These are phyloP conservation scores for Epichloe gansuensis DNA, from an alignment of 2,329 filamentous ascomycete genomes.

Conservation along the genomic window DNA sequence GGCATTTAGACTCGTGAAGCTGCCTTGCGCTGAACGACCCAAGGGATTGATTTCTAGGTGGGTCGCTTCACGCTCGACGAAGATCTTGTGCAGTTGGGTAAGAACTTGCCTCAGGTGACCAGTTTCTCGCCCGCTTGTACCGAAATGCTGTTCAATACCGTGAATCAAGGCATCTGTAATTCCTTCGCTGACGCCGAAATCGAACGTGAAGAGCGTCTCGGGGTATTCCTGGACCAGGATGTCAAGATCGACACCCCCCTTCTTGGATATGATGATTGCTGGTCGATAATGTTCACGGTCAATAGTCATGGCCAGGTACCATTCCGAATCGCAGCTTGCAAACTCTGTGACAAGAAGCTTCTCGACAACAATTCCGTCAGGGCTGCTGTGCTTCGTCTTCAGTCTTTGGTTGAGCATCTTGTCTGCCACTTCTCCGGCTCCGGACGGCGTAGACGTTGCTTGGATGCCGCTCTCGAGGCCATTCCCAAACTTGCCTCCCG, in stretches of 20 bases:
- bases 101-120: constrained; percentile 12
- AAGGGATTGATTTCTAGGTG: constrained; percentile 30
- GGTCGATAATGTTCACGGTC: constrained; percentile 29
- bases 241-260: constrained; percentile 8
- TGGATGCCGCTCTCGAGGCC: constrained; percentile 6
- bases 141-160: constrained; percentile 7
- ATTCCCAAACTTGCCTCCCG: constrained; percentile 6
- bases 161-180: constrained; percentile 14
- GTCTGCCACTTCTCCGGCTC: constrained; percentile 10
- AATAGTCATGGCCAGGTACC: constrained; percentile 29
- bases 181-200: constrained; percentile 15
- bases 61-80: constrained; percentile 33
- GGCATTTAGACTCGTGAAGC: constrained; percentile 22
- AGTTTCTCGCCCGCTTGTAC: not conserved
- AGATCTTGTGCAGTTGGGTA: constrained; percentile 21
- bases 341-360: constrained; percentile 25
- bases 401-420: constrained; percentile 10
- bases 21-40: constrained; percentile 14
- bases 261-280: constrained; percentile 22
- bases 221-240: constrained; percentile 6
- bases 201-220: constrained; percentile 8
- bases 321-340: constrained; percentile 19
- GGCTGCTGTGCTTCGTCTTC: not conserved
- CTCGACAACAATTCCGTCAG: constrained; percentile 10
- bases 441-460: constrained; percentile 6